Evolutionary conservation across 495 filamentous ascomycete genomes (phyloP), one percentile per base, ranked within the genome.

Genomic region (Penicillium crystallinum): DNA sequence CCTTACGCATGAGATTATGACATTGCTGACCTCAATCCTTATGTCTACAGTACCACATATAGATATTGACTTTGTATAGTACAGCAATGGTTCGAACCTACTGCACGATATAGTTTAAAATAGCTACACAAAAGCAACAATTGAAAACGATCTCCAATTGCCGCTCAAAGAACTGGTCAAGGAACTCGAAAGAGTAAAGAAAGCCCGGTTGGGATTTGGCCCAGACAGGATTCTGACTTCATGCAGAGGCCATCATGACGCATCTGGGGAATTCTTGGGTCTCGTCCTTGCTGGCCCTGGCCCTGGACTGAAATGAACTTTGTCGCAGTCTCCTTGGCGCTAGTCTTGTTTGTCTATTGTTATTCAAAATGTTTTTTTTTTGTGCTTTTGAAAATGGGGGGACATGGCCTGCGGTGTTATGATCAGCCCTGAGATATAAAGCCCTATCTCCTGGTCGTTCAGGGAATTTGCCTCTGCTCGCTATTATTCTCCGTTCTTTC

Each of bases 171-270:
- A n/a, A n/a, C n/a, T n/a, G n/a, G n/a, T 10, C 15, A 0, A 25
- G 21, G 8, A 40, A 41, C 21, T 12, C 12, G 12, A 1, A 41
- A 8, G 1, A 35, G 9, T 31, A 29, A 15, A 47, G n/a, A 2
- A 7, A 7, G 7, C 15, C 23, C 11, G 11, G 19, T 46, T 53
- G 7, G 27, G 21, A 48, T 39, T n/a, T 19, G 22, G 51, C 23
- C 42, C 25, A 47, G 34, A 19, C 21, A 23, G 34, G 25, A 41
- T 41, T 41, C 40, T 63, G 50, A 59, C 63, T 64, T 61, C 59
- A 66, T 63, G 52, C 57, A 52, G 53, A 61, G 52, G 44, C 51
- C 57, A 64, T 61, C 58, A 66, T 69, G 62, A 69, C 62, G 64
- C 66, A 64, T 61, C 60, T 66, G 60, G 64, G 57, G 62, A 57